Conservation (phyloP, 305 asterid species). For the Solanum hybrid region DNA sequence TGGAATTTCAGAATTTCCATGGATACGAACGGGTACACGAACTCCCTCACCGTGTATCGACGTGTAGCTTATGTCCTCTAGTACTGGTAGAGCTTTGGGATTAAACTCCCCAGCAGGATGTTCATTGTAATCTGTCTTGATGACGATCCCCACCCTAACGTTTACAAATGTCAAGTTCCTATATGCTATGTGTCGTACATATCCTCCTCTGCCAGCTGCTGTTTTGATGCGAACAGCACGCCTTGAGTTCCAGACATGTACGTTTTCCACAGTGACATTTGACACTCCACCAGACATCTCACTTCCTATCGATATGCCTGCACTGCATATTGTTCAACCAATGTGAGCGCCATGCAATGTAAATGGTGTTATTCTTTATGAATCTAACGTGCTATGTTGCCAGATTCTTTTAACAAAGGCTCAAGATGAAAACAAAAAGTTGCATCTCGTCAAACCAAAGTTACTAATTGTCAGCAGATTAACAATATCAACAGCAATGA, state of each 20-base stretch:
- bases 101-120: conserved; percentile 50
- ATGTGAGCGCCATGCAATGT: background rate
- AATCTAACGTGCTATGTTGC: background rate
- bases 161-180: conserved; percentile 47
- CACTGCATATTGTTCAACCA: conserved; percentile 24
- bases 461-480: background rate
- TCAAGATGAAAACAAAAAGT: background rate
- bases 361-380: background rate
- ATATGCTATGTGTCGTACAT: conserved; percentile 35
- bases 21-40: conserved; percentile 69
- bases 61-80: conserved; percentile 43
- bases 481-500: background rate
- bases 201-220: conserved; percentile 77
- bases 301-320: conserved; percentile 70
- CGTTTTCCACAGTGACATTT: conserved; percentile 42
- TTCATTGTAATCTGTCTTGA: conserved; percentile 77
- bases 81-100: conserved; percentile 42
- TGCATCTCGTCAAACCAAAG: background rate
- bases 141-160: conserved; percentile 61
- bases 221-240: conserved; percentile 74
- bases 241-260: conserved; percentile 58
- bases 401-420: background rate
- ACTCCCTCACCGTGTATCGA: conserved; percentile 61
- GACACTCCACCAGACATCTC: conserved; percentile 81
- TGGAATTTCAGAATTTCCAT: conserved; percentile 54